Evolutionary conservation across 164 flowering plant genomes (phyloP).

Genomic region (Piper betle): DNA sequence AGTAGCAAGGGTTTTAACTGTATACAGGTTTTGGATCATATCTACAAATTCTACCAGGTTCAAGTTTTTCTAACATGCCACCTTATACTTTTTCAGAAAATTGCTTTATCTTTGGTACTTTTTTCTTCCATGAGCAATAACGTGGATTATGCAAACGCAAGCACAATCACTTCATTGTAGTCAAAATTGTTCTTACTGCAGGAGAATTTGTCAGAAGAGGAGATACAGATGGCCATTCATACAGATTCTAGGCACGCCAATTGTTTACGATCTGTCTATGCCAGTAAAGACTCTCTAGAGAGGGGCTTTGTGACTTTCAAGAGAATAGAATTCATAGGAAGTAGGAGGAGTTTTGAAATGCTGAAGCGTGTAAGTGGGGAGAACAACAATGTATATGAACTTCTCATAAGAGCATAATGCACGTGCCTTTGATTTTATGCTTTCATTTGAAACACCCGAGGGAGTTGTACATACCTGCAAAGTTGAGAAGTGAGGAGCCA

Average conservation of each 20-base stretch:
- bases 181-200: constrained; percentile 11
- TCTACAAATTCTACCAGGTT: constrained; percentile 89
- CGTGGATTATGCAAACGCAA: too few relatives aligned
- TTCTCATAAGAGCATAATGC: constrained; percentile 54
- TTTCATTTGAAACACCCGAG: too few relatives aligned
- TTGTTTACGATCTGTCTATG: constrained; percentile 50
- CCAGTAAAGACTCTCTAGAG: constrained; percentile 41
- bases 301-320: constrained; percentile 36
- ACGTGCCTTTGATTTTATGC: too few relatives aligned
- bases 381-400: constrained; percentile 68
- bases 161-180: not conserved
- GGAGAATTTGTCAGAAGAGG: constrained; percentile 75
- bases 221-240: constrained; percentile 74
- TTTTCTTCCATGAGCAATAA: too few relatives aligned
- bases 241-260: constrained; percentile 90
- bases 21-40: constrained; percentile 61
- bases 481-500: not conserved
- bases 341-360: constrained; percentile 87
- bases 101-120: too few relatives aligned
- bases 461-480: too few relatives aligned
- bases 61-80: not conserved
- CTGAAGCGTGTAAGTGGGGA: constrained; percentile 78
- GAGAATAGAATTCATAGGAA: constrained; percentile 76
- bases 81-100: too few relatives aligned
- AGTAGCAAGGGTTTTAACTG: constrained; percentile 67